phyloP scores from a whole-genome alignment of 1,284 basidiomycete genomes.

The Melampsora larici-populina region DNA sequence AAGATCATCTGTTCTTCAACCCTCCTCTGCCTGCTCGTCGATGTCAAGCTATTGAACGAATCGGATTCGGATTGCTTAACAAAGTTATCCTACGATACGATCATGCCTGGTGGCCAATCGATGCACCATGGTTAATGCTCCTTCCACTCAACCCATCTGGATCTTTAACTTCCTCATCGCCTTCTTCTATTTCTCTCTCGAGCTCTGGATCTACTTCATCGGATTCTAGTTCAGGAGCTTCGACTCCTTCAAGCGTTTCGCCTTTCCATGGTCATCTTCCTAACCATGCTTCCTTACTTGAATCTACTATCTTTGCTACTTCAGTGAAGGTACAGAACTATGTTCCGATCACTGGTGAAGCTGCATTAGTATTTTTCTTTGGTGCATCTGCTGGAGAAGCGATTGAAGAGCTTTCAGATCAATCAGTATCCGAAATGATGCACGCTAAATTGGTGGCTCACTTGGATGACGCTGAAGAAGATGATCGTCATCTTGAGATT shows the following conservation, averaged over 20 bases:
- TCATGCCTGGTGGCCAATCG: constrained; percentile 51
- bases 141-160: constrained; percentile 42
- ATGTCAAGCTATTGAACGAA: constrained; percentile 50
- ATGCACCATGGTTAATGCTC: constrained; percentile 44
- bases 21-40: constrained; percentile 52
- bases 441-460: constrained; percentile 47
- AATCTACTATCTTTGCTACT: constrained; percentile 45
- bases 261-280: constrained; percentile 42
- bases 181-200: not conserved
- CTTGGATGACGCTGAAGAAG: constrained; percentile 33
- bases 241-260: not conserved
- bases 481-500: not conserved
- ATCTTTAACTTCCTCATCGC: not conserved
- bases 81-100: constrained; percentile 53
- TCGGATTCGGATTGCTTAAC: constrained; percentile 54
- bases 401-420: constrained; percentile 50
- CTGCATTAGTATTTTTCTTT: constrained; percentile 52
- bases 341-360: constrained; percentile 46
- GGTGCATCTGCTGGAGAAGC: constrained; percentile 50
- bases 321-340: constrained; percentile 48
- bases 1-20: constrained; percentile 49
- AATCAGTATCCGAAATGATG: constrained; percentile 49
- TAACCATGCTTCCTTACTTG: constrained; percentile 22
- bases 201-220: not conserved
- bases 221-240: not conserved